These are phyloP conservation scores for Daldinia caldariorum DNA, from an alignment of 495 filamentous ascomycete genomes.

Conservation along the genomic window DNA sequence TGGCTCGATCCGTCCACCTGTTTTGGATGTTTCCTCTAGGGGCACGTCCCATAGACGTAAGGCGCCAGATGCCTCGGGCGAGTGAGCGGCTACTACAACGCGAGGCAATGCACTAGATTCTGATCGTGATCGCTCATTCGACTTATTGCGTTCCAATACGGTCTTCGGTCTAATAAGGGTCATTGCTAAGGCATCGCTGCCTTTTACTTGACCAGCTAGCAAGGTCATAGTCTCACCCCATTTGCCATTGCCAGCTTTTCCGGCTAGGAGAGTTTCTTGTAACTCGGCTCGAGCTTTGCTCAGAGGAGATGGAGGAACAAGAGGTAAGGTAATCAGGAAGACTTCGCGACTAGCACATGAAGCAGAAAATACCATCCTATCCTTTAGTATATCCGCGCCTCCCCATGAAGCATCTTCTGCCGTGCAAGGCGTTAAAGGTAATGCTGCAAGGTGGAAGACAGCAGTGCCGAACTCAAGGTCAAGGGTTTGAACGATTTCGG, in stretches of 20 bases:
- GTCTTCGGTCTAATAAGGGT: constrained; percentile 64
- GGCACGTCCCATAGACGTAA: constrained; percentile 59
- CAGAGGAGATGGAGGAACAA: constrained; percentile 74
- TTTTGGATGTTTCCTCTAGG: constrained; percentile 51
- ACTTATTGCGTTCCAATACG: constrained; percentile 47
- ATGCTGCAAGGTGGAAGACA: constrained; percentile 67
- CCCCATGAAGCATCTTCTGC: constrained; percentile 62
- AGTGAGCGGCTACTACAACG: constrained; percentile 64
- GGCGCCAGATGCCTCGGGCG: constrained; percentile 71
- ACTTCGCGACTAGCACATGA: constrained; percentile 75
- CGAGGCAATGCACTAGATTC: constrained; percentile 42
- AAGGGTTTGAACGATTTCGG: constrained; percentile 69
- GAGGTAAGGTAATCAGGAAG: constrained; percentile 75
- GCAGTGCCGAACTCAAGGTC: constrained; percentile 73
- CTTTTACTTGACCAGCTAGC: constrained; percentile 67
- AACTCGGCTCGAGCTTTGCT: constrained; percentile 62
- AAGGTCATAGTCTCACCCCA: constrained; percentile 70
- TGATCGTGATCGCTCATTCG: constrained; percentile 49
- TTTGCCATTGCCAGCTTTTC: constrained; percentile 61
- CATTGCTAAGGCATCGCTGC: constrained; percentile 73
- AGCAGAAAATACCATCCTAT: constrained; percentile 74
- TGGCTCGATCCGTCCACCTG: constrained; percentile 59
- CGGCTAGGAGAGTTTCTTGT: constrained; percentile 54
- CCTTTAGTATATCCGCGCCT: constrained; percentile 67
- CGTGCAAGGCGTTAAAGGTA: constrained; percentile 59